Evolutionary conservation across 139 green algal genomes (phyloP).

Genomic region (Choricystis sp.): DNA sequence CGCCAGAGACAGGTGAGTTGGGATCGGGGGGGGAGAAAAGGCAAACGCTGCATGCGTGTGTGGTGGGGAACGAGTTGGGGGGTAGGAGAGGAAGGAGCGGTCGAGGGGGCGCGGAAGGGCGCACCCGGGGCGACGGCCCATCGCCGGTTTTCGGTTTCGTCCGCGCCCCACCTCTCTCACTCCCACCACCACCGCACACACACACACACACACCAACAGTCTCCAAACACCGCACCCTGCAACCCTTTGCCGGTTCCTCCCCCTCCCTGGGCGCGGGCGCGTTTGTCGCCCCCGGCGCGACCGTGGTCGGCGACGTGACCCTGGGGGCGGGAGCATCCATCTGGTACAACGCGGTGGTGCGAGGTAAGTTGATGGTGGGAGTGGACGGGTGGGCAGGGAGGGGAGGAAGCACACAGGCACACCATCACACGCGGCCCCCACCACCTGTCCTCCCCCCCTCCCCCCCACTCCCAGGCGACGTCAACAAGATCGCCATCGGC

Average conservation of each 20-base stretch:
- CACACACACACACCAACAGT: not conserved
- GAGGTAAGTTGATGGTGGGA: constrained; percentile 33
- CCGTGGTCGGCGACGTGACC: constrained; percentile 78
- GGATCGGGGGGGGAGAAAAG: not conserved
- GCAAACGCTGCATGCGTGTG: not conserved
- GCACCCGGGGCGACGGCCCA: no score
- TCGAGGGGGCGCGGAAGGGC: not conserved
- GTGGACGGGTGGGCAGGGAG: not conserved
- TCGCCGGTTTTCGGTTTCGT: no score
- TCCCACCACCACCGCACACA: not conserved
- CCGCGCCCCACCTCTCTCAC: not conserved
- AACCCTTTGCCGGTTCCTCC: constrained; percentile 7
- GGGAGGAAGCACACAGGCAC: no score
- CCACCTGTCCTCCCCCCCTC: not conserved
- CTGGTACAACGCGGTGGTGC: constrained; percentile 79
- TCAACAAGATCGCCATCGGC: constrained; percentile 74
- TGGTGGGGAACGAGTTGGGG: not conserved
- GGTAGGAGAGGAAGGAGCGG: not conserved
- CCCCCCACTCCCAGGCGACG: constrained; percentile 48
- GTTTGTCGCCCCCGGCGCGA: constrained; percentile 79
- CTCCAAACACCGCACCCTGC: constrained; percentile 8
- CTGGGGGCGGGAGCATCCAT: constrained; percentile 60
- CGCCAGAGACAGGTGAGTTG: constrained; percentile 31
- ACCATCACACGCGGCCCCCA: not conserved
- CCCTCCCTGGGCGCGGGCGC: constrained; percentile 36